These are phyloP conservation scores for Macroventuria anomochaeta DNA, from an alignment of 2,329 filamentous ascomycete genomes.

Conservation along the genomic window DNA sequence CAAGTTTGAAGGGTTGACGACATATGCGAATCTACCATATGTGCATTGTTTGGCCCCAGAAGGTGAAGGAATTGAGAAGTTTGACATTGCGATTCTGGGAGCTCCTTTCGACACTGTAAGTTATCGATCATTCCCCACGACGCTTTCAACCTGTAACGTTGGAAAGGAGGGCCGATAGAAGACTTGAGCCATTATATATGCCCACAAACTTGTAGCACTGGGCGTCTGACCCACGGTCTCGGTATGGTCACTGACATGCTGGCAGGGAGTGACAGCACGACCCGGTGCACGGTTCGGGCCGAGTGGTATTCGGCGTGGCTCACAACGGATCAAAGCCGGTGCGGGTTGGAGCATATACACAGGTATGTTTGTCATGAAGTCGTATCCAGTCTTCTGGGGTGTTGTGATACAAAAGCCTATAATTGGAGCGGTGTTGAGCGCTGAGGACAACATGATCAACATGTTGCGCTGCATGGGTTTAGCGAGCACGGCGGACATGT, in stretches of 20 bases:
- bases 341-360: conserved; percentile 58
- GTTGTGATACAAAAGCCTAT: neutral
- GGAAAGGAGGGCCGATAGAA: no score
- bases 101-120: conserved; percentile 59
- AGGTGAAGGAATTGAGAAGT: conserved; percentile 48
- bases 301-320: conserved; percentile 59
- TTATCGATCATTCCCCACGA: conserved; percentile 3
- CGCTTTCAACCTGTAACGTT: no score
- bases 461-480: neutral
- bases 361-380: conserved; percentile 38
- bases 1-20: conserved; percentile 53
- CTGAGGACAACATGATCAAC: neutral
- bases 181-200: neutral
- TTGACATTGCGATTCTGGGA: conserved; percentile 58
- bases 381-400: neutral
- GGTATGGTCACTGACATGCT: conserved; percentile 9
- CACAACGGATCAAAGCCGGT: conserved; percentile 54
- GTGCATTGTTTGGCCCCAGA: conserved; percentile 54
- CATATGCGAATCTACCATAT: conserved; percentile 58
- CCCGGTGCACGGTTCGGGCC: conserved; percentile 62
- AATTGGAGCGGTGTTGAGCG: neutral
- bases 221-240: neutral
- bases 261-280: conserved; percentile 57
- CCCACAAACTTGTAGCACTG: neutral
- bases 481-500: neutral